These are phyloP conservation scores for Monosporascus ibericus DNA, from an alignment of 2,329 filamentous ascomycete species.

Conservation along the genomic window DNA sequence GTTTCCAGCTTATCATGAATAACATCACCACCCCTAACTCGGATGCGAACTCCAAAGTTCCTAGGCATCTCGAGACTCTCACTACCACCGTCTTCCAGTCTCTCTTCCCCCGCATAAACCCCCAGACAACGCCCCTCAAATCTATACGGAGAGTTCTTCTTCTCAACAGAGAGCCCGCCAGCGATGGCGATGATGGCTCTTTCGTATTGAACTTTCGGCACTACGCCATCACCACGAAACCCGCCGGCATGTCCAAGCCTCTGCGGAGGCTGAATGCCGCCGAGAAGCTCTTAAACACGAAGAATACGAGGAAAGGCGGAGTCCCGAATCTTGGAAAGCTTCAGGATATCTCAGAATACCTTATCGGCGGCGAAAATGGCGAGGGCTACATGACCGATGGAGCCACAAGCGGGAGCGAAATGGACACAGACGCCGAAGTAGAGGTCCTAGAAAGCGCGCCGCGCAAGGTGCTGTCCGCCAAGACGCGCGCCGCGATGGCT, in stretches of 20 bases:
- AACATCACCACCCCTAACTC: constrained; percentile 70
- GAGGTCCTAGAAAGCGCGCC: constrained; percentile 67
- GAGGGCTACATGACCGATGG: constrained; percentile 80
- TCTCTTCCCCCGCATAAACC: constrained; percentile 91
- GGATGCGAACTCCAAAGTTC: constrained; percentile 63
- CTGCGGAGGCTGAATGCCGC: constrained; percentile 80
- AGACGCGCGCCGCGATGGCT: constrained; percentile 40
- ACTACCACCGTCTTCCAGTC: constrained; percentile 94
- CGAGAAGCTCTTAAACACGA: constrained; percentile 64
- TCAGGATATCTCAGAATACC: constrained; percentile 89
- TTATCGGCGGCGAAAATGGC: constrained; percentile 74
- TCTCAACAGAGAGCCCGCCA: constrained; percentile 68
- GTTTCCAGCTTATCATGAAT: constrained; percentile 82
- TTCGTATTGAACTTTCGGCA: constrained; percentile 87
- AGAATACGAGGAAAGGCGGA: constrained; percentile 58
- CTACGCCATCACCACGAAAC: constrained; percentile 89
- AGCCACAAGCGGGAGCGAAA: constrained; percentile 74
- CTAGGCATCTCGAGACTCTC: constrained; percentile 88
- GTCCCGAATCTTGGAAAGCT: constrained; percentile 87
- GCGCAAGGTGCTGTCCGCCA: constrained; percentile 51
- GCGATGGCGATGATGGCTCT: constrained; percentile 53
- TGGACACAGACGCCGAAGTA: constrained; percentile 92
- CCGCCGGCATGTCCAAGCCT: constrained; percentile 76
- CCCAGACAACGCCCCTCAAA: constrained; percentile 79
- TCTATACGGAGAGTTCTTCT: constrained; percentile 91